Evolutionary conservation across 768 basidiomycete genomes (phyloP).

Genomic region (Agrocybe praecox): DNA sequence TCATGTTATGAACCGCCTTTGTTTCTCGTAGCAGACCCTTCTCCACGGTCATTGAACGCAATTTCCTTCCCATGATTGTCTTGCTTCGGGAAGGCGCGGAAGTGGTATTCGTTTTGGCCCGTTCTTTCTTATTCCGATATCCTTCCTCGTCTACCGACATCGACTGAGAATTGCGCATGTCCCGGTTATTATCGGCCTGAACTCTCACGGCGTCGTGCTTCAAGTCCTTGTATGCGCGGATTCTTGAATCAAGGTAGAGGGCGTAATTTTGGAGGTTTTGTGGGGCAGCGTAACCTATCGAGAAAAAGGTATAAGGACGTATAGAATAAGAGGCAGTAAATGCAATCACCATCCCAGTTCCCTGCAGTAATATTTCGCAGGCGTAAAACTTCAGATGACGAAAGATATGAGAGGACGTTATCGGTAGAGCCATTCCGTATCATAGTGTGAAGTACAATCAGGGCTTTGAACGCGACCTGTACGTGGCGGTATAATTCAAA

Average conservation of each 20-base stretch:
- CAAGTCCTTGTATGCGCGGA: constrained; percentile 84
- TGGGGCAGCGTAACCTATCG: constrained; percentile 79
- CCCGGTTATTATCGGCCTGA: constrained; percentile 91
- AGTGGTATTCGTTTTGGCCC: constrained; percentile 28
- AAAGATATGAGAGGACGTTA: constrained; percentile 84
- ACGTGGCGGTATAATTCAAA: constrained; percentile 3
- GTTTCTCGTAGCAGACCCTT: constrained; percentile 95
- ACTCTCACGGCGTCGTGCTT: constrained; percentile 94
- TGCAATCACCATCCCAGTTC: constrained; percentile 81
- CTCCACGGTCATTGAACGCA: constrained; percentile 92
- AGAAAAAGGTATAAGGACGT: not conserved
- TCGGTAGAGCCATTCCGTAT: constrained; percentile 96
- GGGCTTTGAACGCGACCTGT: constrained; percentile 98
- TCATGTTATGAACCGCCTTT: constrained; percentile 85
- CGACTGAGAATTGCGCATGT: constrained; percentile 66
- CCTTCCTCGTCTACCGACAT: constrained; percentile 66
- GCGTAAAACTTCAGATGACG: constrained; percentile 78
- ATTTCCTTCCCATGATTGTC: constrained; percentile 79
- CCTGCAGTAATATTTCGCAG: constrained; percentile 80
- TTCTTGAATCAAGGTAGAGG: constrained; percentile 84
- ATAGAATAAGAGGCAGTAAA: not conserved
- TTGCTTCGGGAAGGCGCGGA: constrained; percentile 61
- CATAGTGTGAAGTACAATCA: constrained; percentile 95
- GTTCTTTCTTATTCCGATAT: constrained; percentile 31
- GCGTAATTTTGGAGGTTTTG: constrained; percentile 89